These are phyloP conservation scores for Tulasnella sp. DNA, from an alignment of 768 basidiomycete genomes.

Conservation along the genomic window DNA sequence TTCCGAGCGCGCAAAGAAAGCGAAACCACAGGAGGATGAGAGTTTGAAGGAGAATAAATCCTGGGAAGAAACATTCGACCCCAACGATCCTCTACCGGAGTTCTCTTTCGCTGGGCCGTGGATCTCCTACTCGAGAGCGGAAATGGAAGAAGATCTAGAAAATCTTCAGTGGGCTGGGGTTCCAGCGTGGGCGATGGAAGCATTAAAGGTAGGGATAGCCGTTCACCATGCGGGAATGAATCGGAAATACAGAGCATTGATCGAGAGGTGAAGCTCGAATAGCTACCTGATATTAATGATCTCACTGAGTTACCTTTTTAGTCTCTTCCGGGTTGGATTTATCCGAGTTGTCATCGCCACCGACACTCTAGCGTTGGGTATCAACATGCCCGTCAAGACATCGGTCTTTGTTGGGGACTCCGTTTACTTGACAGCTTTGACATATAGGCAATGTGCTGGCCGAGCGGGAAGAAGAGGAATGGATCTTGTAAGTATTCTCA, in stretches of 20 bases:
- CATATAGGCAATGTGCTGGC: constrained; percentile 67
- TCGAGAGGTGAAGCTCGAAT: constrained; percentile 48
- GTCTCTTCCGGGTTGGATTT: constrained; percentile 59
- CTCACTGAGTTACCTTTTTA: constrained; percentile 29
- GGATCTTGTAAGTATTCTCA: constrained; percentile 42
- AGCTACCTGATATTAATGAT: background rate
- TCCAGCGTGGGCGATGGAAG: constrained; percentile 45
- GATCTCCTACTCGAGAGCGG: constrained; percentile 43
- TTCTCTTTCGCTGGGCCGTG: constrained; percentile 54
- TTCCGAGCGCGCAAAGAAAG: constrained; percentile 42
- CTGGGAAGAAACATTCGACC: constrained; percentile 53
- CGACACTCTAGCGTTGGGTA: constrained; percentile 66
- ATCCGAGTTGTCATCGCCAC: constrained; percentile 65
- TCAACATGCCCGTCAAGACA: constrained; percentile 68
- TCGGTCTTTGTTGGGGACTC: constrained; percentile 62
- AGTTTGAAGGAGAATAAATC: constrained; percentile 34
- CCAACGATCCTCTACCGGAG: constrained; percentile 51
- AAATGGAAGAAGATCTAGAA: constrained; percentile 49
- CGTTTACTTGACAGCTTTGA: constrained; percentile 50
- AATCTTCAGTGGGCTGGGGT: constrained; percentile 40
- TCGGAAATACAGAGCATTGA: constrained; percentile 51
- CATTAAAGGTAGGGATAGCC: constrained; percentile 57
- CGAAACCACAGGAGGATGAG: constrained; percentile 35
- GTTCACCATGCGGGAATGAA: constrained; percentile 71
- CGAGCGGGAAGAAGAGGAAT: constrained; percentile 69